Base-by-base conservation (phyloP, 2,329 filamentous ascomycete species). In the Chalaropsis ovoidea region DNA sequence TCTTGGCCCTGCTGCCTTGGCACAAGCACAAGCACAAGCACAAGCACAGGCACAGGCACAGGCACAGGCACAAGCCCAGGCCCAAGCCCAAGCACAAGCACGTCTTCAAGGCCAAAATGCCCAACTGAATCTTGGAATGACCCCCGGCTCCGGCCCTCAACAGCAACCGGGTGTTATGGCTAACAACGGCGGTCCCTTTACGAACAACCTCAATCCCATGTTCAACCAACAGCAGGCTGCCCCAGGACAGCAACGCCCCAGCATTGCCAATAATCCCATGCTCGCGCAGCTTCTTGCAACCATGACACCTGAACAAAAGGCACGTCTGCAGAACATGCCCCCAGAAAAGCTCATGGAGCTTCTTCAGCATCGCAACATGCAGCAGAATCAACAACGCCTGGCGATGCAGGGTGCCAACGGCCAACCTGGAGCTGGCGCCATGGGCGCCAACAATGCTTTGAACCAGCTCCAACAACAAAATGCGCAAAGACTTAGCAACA, bases 171-270 rank as follows among this genome's bases (percentile, higher is more conserved):
- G 62, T 39, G 76, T 76, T 56, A 75, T 77, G 66, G 77, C 75
- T 4, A 79, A 79, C 61, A 77, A 73, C 3, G 78, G 75, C 62
- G 73, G 76, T 2, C 77, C 77, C 2, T 83, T 84, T 70, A 79
- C 77, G 17, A 78, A 79, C 66, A 77, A 78, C 35, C 74, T 81
- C 15, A 78, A 82, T 68, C 78, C 78, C 15, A 76, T 80, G 3
- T 85, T 86, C 70, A 81, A 79, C 68, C 80, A 82, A 70, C 65
- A 80, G 79, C 43, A 79, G 79, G 64, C 61, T 77, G 77, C 1
- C 72, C 72, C 45, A 70, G 72, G 8, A 74, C 79, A 69, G 73
- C 72, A 39, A 71, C 72, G 2, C 73, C 73, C 47, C 39, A 68
- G 71, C 13, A 75, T 73, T 62, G 67, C 73, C 11, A 78, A 76